Evolutionary conservation across 139 green algal species (phyloP).

Genomic region (Chloropicon primus): DNA sequence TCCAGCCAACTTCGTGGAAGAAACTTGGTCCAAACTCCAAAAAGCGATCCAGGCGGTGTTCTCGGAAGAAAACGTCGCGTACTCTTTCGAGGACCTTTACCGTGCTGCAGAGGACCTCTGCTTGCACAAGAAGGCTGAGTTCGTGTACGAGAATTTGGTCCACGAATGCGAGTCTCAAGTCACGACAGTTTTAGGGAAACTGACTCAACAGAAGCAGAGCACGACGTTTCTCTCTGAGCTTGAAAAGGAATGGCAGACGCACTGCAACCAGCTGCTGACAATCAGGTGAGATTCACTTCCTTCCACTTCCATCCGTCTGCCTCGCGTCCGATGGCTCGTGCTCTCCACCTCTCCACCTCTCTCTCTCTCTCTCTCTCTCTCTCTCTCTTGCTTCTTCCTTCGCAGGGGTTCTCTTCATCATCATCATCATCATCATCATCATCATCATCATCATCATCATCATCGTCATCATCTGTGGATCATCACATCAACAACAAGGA

Average conservation of each 20-base stretch:
- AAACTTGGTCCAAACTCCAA: slow-evolving; percentile 68
- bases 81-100: slow-evolving; percentile 86
- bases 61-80: slow-evolving; percentile 45
- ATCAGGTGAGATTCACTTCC: slow-evolving; percentile 19
- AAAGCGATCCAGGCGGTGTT: slow-evolving; percentile 73
- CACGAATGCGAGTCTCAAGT: slow-evolving; percentile 7
- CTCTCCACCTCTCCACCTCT: slow-evolving; percentile 29
- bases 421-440: slow-evolving; percentile 34
- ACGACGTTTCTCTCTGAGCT: not conserved
- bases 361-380: not conserved
- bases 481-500: no score
- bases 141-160: slow-evolving; percentile 63
- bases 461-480: no score
- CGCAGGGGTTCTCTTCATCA: slow-evolving; percentile 48
- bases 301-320: not conserved
- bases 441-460: not conserved
- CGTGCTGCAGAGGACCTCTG: slow-evolving; percentile 84
- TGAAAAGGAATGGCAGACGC: slow-evolving; percentile 47
- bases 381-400: not conserved
- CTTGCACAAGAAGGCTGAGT: slow-evolving; percentile 71
- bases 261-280: slow-evolving; percentile 40
- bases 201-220: slow-evolving; percentile 3
- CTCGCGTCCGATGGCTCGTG: slow-evolving; percentile 25
- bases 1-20: slow-evolving; percentile 70
- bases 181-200: slow-evolving; percentile 10